A percentile compares a stretch with the other conserved stretches of the same genome.
These are phyloP conservation scores for Penicillium sp. DNA, from an alignment of 2,329 filamentous ascomycete genomes.

Conservation along the genomic window DNA sequence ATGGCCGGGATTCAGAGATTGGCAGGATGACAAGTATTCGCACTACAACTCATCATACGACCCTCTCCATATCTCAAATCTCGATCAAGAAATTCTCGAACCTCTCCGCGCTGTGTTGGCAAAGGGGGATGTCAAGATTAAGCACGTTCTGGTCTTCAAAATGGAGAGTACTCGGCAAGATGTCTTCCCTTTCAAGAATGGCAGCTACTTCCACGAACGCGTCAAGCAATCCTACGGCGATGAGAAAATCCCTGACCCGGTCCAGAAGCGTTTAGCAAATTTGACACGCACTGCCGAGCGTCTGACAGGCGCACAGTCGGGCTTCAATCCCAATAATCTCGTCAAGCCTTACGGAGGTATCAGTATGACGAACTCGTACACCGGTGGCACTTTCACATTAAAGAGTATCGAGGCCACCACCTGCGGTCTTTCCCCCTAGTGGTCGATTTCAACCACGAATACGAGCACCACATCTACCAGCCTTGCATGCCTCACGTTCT, in stretches of 20 bases:
- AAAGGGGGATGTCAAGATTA: constrained; percentile 34
- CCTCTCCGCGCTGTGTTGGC: constrained; percentile 20
- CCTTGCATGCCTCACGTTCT: constrained; percentile 42
- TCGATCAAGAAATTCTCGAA: constrained; percentile 28
- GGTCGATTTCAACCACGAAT: constrained; percentile 44
- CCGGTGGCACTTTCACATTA: constrained; percentile 43
- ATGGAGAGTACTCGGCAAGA: constrained; percentile 48
- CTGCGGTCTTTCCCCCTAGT: constrained; percentile 41
- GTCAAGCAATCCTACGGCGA: constrained; percentile 38
- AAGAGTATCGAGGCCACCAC: constrained; percentile 44
- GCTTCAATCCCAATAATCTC: constrained; percentile 15
- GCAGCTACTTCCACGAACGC: constrained; percentile 31
- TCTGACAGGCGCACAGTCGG: constrained; percentile 21
- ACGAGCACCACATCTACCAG: constrained; percentile 42
- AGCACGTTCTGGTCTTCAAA: constrained; percentile 43
- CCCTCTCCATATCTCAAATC: constrained; percentile 42
- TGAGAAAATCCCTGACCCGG: constrained; percentile 32
- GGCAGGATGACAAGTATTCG: constrained; percentile 10
- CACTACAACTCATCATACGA: constrained; percentile 38
- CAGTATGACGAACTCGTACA: constrained; percentile 42
- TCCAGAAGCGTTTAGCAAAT: constrained; percentile 21
- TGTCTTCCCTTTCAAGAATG: constrained; percentile 44
- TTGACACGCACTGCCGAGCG: constrained; percentile 25
- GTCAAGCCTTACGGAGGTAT: constrained; percentile 38
- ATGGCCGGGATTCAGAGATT: constrained; percentile 22